These are phyloP conservation scores for Glycine latifolia DNA, from an alignment of 306 rosid genomes.

Conservation along the genomic window DNA sequence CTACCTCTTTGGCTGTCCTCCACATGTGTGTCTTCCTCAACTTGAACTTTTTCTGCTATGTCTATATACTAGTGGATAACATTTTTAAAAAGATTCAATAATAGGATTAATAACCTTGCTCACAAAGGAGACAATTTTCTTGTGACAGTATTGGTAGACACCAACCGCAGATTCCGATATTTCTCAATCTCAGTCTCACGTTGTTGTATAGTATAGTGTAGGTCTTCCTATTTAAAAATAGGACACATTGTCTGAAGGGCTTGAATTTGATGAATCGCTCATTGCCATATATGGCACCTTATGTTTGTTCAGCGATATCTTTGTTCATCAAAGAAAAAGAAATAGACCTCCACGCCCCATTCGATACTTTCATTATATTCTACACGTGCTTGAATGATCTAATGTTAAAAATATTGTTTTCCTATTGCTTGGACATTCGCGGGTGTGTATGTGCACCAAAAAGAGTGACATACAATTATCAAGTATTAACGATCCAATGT, in stretches of 20 bases:
- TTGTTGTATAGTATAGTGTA: neutral
- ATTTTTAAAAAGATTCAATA: slow-evolving; percentile 34
- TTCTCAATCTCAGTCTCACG: slow-evolving; percentile 24
- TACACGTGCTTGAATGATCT: neutral
- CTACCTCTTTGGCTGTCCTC: slow-evolving; percentile 70
- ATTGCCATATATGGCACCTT: slow-evolving; percentile 1
- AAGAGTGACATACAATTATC: neutral
- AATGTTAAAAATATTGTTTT: neutral
- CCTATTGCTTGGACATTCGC: neutral
- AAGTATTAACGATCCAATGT: too few species aligned
- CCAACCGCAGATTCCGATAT: slow-evolving; percentile 43
- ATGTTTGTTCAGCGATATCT: neutral
- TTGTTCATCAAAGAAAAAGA: neutral
- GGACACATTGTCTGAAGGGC: slow-evolving; percentile 30
- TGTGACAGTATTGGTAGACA: slow-evolving; percentile 49
- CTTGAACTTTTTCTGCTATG: slow-evolving; percentile 34
- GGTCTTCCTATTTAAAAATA: slow-evolving; percentile 28
- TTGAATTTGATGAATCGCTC: slow-evolving; percentile 13
- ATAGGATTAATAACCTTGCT: slow-evolving; percentile 11
- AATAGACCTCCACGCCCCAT: neutral
- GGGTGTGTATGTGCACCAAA: neutral
- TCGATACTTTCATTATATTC: neutral
- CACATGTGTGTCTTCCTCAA: slow-evolving; percentile 57
- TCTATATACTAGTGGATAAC: slow-evolving; percentile 45
- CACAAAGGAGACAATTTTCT: slow-evolving; percentile 14